Conservation (phyloP, 1,139 yeast genomes). For the Suhomyces maxii region DNA sequence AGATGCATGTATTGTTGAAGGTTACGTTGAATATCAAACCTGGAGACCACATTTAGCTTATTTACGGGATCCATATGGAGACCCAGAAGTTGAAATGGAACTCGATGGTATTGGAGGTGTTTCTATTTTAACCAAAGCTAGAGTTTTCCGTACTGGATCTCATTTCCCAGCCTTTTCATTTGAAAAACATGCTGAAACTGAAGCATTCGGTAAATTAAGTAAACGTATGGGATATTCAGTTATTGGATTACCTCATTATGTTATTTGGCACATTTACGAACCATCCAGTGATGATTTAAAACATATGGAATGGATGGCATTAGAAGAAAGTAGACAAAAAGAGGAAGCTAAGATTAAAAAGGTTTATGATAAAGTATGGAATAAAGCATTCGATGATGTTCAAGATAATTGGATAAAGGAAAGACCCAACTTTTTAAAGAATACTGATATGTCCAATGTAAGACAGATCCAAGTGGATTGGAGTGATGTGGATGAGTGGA, state of each 20-base stretch:
- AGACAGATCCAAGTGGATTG: constrained; percentile 62
- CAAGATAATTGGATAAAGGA: constrained; percentile 68
- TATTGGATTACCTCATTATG: constrained; percentile 84
- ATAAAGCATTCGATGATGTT: constrained; percentile 73
- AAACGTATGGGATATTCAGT: constrained; percentile 80
- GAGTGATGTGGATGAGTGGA: constrained; percentile 58
- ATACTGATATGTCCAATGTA: constrained; percentile 60
- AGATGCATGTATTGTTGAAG: constrained; percentile 89
- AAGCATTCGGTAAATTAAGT: constrained; percentile 86
- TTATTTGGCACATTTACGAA: constrained; percentile 90
- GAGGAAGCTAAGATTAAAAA: constrained; percentile 67
- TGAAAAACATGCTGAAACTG: constrained; percentile 91
- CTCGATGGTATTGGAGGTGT: constrained; percentile 93
- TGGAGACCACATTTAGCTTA: constrained; percentile 93
- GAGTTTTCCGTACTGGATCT: constrained; percentile 75
- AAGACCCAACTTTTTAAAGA: constrained; percentile 64
- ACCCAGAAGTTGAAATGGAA: constrained; percentile 83
- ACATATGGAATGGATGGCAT: constrained; percentile 97
- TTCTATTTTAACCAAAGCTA: constrained; percentile 76
- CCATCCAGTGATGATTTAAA: constrained; percentile 84
- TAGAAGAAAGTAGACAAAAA: constrained; percentile 75
- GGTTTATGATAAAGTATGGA: constrained; percentile 75
- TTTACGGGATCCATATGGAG: constrained; percentile 82
- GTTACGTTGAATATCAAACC: constrained; percentile 88
- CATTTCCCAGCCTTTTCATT: constrained; percentile 91